Conservation (phyloP, 1,284 basidiomycete species). For the Sparassis latifolia region DNA sequence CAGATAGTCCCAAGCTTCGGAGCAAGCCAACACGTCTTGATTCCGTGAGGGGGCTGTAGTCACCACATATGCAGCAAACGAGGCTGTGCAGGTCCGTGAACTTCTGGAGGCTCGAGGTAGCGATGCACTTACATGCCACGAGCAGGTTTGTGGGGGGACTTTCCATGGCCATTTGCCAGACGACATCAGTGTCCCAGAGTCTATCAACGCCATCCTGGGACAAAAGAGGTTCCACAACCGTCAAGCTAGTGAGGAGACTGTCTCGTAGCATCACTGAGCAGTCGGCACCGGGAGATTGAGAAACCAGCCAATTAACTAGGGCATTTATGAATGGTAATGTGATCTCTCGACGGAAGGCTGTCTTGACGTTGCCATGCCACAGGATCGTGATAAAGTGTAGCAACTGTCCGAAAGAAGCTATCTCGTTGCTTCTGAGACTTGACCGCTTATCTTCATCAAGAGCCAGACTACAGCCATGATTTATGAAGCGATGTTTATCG, state of each 20-base stretch:
- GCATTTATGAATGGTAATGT: constrained; percentile 23
- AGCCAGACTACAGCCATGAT: background rate
- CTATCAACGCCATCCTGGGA: constrained; percentile 1
- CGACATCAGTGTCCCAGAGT: constrained; percentile 15
- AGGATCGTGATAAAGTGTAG: constrained; percentile 30
- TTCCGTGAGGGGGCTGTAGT: constrained; percentile 14
- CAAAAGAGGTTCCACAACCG: constrained; percentile 15
- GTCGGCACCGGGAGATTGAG: constrained; percentile 4
- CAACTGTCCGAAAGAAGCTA: constrained; percentile 10
- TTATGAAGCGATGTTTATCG: background rate
- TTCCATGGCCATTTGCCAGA: constrained; percentile 26
- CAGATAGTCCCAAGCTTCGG: constrained; percentile 52
- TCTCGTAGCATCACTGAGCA: constrained; percentile 16
- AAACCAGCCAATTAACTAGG: constrained; percentile 14
- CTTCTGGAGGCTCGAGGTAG: background rate
- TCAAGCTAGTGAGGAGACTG: constrained; percentile 26
- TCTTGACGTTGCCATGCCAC: constrained; percentile 23
- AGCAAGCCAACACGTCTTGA: constrained; percentile 31
- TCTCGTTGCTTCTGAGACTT: background rate
- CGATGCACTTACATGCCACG: constrained; percentile 26
- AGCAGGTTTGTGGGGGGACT: constrained; percentile 25
- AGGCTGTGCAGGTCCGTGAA: constrained; percentile 30
- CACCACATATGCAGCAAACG: constrained; percentile 43
- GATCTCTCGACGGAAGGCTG: constrained; percentile 14
- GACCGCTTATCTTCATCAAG: background rate